Percentiles rank a stretch among this genome's conserved stretches.
These are phyloP conservation scores for Phytophthora sp. DNA, from an alignment of 352 stramenopile genomes.

Conservation along the genomic window DNA sequence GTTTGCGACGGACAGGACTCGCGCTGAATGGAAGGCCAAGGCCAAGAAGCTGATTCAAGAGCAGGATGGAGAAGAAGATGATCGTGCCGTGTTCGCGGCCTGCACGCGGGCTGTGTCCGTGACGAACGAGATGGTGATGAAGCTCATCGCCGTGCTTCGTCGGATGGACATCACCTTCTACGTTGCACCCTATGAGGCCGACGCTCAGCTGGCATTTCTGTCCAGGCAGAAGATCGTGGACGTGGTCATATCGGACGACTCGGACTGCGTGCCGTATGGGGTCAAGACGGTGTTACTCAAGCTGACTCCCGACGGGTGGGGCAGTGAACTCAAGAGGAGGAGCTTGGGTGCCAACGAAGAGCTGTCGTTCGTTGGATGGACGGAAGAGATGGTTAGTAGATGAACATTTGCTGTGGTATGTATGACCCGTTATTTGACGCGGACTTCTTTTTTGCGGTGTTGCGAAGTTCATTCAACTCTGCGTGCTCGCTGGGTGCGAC, in stretches of 20 bases:
- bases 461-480: conserved; percentile 78
- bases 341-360: conserved; percentile 84
- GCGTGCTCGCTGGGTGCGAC: conserved; percentile 89
- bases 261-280: conserved; percentile 95
- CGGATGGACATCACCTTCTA: conserved; percentile 90
- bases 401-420: not conserved
- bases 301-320: conserved; percentile 87
- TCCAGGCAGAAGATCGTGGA: conserved; percentile 89
- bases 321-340: conserved; percentile 85
- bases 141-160: conserved; percentile 64
- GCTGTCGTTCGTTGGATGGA: conserved; percentile 85
- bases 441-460: too few species aligned
- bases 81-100: conserved; percentile 23
- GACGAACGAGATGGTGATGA: conserved; percentile 79
- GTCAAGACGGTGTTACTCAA: conserved; percentile 95
- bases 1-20: conserved; percentile 23
- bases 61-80: conserved; percentile 23
- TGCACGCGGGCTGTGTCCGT: conserved; percentile 69
- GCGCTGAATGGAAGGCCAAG: conserved; percentile 50
- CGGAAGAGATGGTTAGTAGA: conserved; percentile 78
- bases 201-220: conserved; percentile 97
- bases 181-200: conserved; percentile 97
- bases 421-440: too few species aligned
- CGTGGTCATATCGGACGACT: conserved; percentile 97
- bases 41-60: conserved; percentile 35